Evolutionary conservation across 2,329 filamentous ascomycete genomes (phyloP), one percentile per base, ranked within the genome.

Genomic region (Colletotrichum coccodes): DNA sequence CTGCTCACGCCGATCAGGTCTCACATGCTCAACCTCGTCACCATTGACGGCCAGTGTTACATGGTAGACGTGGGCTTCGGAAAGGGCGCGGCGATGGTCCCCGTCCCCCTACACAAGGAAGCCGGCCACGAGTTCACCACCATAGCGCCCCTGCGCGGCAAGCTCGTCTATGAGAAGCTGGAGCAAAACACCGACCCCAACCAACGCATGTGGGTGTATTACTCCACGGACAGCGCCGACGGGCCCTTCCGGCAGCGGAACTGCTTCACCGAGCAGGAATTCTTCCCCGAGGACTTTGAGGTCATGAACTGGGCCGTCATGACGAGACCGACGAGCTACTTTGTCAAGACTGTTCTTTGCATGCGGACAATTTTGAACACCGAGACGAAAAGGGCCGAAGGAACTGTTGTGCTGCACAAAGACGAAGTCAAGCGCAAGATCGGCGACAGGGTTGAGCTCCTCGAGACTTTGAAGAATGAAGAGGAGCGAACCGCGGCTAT

Each of bases 51-150:
- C 28, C 79, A 80, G 49, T 77, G 79, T 47, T 87, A 85, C 74
- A 76, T 86, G 70, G 82, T 87, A 32, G 90, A 92, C 73, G 86
- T 91, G 16, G 89, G 87, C 30, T 91, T 90, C 72, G 90, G 89
- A 23, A 83, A 82, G 60, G 83, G 86, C 70, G 75, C 74, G 9
- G 68, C 80, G 5, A 71, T 74, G 30, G 52, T 69, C 1, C 81
- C 82, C 4, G 58, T 83, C 1, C 78, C 74, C 0, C 73, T 83
- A 6, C 40, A 34, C 36, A 64, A 34, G 38, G 61, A 75, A 1
- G 26, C 73, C 50, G 72, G 70, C 18, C 23, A 69, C 60, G 71
- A 75, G 23, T 73, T 76, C 46, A 65, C 72, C 11, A 83, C 84
- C 40, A 79, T 89, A 7, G 79, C 79, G 0, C 82, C 83, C 3